Evolutionary conservation across 2,329 filamentous ascomycete species (phyloP).

Genomic region (Colletotrichum chlorophyti): DNA sequence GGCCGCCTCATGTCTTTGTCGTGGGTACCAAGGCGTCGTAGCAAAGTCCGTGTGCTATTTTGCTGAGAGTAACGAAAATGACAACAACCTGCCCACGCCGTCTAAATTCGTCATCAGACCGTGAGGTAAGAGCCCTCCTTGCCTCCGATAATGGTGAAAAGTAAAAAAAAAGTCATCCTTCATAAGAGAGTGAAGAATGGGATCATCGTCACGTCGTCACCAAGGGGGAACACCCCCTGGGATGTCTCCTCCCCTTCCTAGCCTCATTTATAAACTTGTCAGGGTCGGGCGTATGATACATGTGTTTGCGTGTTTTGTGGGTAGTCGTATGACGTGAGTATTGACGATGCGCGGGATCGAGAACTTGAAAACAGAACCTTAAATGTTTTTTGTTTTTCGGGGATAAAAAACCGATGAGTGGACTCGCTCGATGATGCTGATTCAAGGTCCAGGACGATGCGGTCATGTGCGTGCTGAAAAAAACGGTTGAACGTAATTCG

Average conservation of each 20-base stretch:
- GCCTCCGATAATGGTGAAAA: background rate
- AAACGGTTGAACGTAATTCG: slow-evolving; percentile 2
- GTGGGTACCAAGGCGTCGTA: slow-evolving; percentile 27
- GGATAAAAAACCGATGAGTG: too few species aligned
- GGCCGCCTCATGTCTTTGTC: slow-evolving; percentile 25
- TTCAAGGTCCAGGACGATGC: slow-evolving; percentile 13
- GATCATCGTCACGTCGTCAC: slow-evolving; percentile 20
- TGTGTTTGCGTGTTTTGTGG: background rate
- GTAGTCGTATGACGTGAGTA: slow-evolving; percentile 20
- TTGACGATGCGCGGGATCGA: slow-evolving; percentile 17
- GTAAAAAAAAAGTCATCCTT: background rate
- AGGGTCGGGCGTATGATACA: slow-evolving; percentile 14
- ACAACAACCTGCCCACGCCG: background rate
- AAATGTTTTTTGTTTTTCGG: too few species aligned
- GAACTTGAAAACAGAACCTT: background rate
- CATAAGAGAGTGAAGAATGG: too few species aligned
- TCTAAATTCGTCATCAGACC: background rate
- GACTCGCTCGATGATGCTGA: slow-evolving; percentile 25
- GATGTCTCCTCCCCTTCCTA: slow-evolving; percentile 3
- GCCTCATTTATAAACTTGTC: slow-evolving; percentile 17
- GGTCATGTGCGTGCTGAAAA: slow-evolving; percentile 16
- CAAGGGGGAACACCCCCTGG: background rate
- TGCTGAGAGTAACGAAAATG: slow-evolving; percentile 15
- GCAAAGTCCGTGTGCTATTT: slow-evolving; percentile 27
- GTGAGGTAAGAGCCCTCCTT: too few species aligned